Percentiles rank a stretch among this genome's conserved stretches.
phyloP scores from a whole-genome alignment of 108 stramenopile genomes.

The Fistulifera pelliculosa region DNA sequence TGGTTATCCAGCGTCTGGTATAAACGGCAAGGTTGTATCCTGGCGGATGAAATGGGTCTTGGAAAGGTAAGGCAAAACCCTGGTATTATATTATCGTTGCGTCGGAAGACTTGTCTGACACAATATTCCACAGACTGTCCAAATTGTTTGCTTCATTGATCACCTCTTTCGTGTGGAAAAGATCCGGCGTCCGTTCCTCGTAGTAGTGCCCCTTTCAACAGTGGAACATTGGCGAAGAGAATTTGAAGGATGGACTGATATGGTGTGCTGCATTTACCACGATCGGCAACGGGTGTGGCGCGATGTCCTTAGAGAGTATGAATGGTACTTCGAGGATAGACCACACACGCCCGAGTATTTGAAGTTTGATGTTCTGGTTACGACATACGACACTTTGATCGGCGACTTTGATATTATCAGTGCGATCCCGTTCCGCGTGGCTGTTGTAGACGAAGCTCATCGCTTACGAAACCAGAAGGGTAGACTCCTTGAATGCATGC shows the following conservation, averaged over 20 bases:
- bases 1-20: slow-evolving; percentile 94
- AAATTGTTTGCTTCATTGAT: slow-evolving; percentile 92
- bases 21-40: slow-evolving; percentile 81
- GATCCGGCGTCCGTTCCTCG: slow-evolving; percentile 85
- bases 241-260: slow-evolving; percentile 94
- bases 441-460: slow-evolving; percentile 98
- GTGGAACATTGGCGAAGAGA: slow-evolving; percentile 99
- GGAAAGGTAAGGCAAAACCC: slow-evolving; percentile 35
- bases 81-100: not conserved
- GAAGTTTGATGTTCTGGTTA: slow-evolving; percentile 92
- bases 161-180: slow-evolving; percentile 91
- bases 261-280: slow-evolving; percentile 94
- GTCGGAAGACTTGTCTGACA: too few relatives aligned
- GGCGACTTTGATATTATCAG: slow-evolving; percentile 85
- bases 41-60: slow-evolving; percentile 93
- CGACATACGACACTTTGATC: slow-evolving; percentile 90
- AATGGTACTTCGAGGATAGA: slow-evolving; percentile 95
- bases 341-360: slow-evolving; percentile 93
- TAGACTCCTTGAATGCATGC: slow-evolving; percentile 91
- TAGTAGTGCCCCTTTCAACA: slow-evolving; percentile 95
- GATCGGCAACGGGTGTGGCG: slow-evolving; percentile 91
- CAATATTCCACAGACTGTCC: slow-evolving; percentile 67
- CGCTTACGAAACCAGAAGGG: slow-evolving; percentile 89
- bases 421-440: slow-evolving; percentile 78
- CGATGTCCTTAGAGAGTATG: slow-evolving; percentile 93